Evolutionary conservation across 2,329 filamentous ascomycete species (phyloP).

Genomic region (Colletotrichum sp.): DNA sequence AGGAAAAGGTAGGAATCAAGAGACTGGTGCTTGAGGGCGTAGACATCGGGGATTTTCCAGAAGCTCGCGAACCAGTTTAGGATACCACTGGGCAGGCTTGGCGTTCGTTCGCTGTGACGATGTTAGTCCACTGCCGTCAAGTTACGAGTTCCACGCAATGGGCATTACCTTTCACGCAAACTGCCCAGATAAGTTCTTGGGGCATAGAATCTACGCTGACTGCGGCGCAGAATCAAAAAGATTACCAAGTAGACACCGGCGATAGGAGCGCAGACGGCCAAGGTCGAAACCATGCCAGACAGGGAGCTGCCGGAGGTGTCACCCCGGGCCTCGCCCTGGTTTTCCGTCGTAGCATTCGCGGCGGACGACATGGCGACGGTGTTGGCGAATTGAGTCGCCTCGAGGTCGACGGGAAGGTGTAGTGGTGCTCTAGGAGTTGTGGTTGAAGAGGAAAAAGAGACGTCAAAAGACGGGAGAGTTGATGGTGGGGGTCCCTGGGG

Average conservation of each 20-base stretch:
- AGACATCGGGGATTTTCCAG: constrained; percentile 71
- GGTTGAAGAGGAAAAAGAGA: not conserved
- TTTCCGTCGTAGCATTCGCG: not conserved
- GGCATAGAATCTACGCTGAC: constrained; percentile 52
- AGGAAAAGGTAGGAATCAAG: constrained; percentile 87
- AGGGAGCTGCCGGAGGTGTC: not conserved
- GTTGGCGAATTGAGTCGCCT: not conserved
- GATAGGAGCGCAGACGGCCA: constrained; percentile 56
- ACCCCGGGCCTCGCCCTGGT: not conserved
- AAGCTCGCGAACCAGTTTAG: constrained; percentile 69
- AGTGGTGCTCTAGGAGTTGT: not conserved
- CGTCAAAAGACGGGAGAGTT: not conserved
- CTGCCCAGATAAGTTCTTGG: constrained; percentile 56
- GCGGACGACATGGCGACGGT: constrained; percentile 5
- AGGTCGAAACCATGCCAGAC: constrained; percentile 50
- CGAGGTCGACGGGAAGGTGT: not conserved
- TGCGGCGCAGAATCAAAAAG: constrained; percentile 51
- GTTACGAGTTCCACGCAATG: not conserved
- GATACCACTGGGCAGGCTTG: constrained; percentile 58
- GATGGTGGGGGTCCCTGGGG: constrained; percentile 6
- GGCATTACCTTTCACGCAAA: constrained; percentile 42
- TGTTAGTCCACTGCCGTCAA: not conserved
- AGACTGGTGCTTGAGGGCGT: constrained; percentile 83
- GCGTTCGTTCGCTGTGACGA: constrained; percentile 57
- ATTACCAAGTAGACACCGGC: constrained; percentile 46